Evolutionary conservation across 2,329 filamentous ascomycete species (phyloP), one percentile per base, ranked within the genome.

Genomic region (Epichloe gansuensis): DNA sequence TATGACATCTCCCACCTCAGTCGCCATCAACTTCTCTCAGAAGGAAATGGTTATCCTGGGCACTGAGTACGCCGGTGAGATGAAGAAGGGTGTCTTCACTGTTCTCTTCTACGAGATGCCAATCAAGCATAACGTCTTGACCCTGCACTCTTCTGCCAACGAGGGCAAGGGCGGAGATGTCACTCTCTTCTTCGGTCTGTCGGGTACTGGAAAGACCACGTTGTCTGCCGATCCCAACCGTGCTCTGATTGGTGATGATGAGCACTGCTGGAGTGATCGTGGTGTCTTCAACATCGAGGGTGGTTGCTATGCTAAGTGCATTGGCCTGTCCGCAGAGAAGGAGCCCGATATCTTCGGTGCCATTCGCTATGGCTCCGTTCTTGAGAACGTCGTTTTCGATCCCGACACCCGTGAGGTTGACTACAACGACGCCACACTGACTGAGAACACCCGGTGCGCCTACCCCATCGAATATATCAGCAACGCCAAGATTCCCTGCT

Each of bases 31-130:
- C 83, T 98, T 98, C 65, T 87, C 86, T 67, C 91, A 96, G 68
- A 96, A 95, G 85, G 93, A 98, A 81, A 98, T 98, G 93, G 93
- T 98, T 62, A 98, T 98, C 69, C 84, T 98, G 54, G 93, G 93
- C 70, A 98, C 93, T 38, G 93, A 98, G 76, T 98, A 98, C 67
- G 93, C 93, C 54, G 91, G 91, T 65, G 64, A 69, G 62, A 69
- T 69, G 67, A 95, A 95, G 78, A 95, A 95, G 79, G 91, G 93
- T 63, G 82, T 98, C 72, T 98, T 98, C 81, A 98, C 93, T 47
- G 90, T 98, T 49, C 84, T 98, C 69, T 98, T 95, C 82, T 98
- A 97, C 78, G 93, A 98, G 79, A 98, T 97, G 91, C 93, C 93
- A 56, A 88, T 98, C 69, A 96, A 96, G 83, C 93, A 98, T 82